Base-by-base conservation (phyloP, 2,329 filamentous ascomycete genomes). In the Talaromyces islandicus region DNA sequence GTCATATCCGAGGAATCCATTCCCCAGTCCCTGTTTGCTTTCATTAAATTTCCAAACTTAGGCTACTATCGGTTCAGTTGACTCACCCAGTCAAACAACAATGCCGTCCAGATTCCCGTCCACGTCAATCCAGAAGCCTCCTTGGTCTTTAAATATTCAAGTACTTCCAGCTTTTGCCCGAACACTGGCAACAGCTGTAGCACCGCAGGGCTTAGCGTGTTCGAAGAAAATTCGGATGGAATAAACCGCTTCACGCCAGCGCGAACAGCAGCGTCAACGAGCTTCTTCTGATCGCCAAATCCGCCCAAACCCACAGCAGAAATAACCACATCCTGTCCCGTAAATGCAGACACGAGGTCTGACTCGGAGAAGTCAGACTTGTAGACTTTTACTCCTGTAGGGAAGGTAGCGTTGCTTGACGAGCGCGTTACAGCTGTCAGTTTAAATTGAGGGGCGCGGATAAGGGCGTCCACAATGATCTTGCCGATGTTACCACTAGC, bases 71-170 rank as follows among this genome's bases (percentile, higher is more conserved):
- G 0, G n/a, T n/a, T 38, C 6, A 38, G 17, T 12, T 21, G n/a
- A 64, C 64, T 52, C 58, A 67, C 61, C 82, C 81, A 84, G 66
- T 88, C 86, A 67, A 88, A 86, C 70, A 88, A 85, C 2, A 81
- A 73, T 0, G 85, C 84, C 9, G 76, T 82, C 3, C 84, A 79
- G 14, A 89, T 69, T 2, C 77, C 82, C 1, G 83, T 87, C 85
- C 86, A 89, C 30, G 76, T 80, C 63, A 88, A 81, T 0, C 65
- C 70, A 1, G 74, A 67, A 24, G 73, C 70, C 62, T 80, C 73
- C 63, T 81, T 80, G 25, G 71, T 71, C 63, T 81, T 77, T 21
- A 87, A 74, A 62, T 86, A 85, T 38, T 85, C 78, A 10, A 84
- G 63, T 2, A 70, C 56, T 3, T 66, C 66, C 19, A 56, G 64